Evolutionary conservation across 441 rosid genomes (phyloP).

Genomic region (Arabidopsis lyrata): DNA sequence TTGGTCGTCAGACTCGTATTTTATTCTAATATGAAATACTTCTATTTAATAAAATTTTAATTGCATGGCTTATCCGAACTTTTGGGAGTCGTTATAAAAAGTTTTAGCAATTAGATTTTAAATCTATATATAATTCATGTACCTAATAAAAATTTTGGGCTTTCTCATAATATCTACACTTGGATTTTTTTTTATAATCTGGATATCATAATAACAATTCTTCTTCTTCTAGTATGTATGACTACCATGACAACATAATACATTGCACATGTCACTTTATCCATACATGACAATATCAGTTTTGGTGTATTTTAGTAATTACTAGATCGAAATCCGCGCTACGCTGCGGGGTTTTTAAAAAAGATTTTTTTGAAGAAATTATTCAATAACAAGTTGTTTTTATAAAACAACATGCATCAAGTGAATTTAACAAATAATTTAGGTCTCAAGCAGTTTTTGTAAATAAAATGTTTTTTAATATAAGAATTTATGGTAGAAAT

Average conservation of each 20-base stretch:
- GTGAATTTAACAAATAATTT: too few relatives aligned
- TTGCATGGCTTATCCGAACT: constrained; percentile 30
- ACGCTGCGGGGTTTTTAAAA: too few relatives aligned
- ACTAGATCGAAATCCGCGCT: too few relatives aligned
- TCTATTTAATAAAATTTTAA: neutral
- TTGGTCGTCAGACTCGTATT: constrained; percentile 9
- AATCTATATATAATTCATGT: neutral
- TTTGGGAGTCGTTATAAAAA: constrained; percentile 17
- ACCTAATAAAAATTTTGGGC: constrained; percentile 37
- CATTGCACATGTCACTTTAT: constrained; percentile 28
- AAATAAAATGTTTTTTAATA: too few relatives aligned
- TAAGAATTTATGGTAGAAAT: too few relatives aligned
- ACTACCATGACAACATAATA: constrained; percentile 5
- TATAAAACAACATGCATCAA: too few relatives aligned
- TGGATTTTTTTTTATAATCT: neutral
- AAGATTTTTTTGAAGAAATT: too few relatives aligned
- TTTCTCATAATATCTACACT: constrained; percentile 31
- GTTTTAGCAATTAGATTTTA: constrained; percentile 8
- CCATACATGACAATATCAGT: constrained; percentile 14
- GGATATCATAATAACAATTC: neutral
- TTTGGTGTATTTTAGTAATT: neutral
- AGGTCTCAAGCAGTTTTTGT: too few relatives aligned
- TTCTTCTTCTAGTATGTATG: too few relatives aligned
- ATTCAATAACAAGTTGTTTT: too few relatives aligned
- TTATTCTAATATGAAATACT: neutral